Evolutionary conservation across 2,329 filamentous ascomycete species (phyloP).

Genomic region (Zopfia rhizophila): DNA sequence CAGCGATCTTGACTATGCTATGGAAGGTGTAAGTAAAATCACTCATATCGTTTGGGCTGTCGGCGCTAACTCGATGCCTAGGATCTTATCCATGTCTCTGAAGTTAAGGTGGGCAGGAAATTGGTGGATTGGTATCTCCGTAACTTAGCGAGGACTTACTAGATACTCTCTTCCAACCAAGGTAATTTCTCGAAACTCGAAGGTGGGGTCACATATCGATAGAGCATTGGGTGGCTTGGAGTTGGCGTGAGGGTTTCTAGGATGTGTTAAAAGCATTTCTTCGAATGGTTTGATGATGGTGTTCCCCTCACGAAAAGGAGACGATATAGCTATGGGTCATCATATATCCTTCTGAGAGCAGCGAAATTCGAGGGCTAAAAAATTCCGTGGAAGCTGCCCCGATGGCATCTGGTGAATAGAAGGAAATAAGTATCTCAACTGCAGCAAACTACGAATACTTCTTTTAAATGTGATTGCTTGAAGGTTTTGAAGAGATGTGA

Average conservation of each 20-base stretch:
- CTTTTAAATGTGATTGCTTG: background rate
- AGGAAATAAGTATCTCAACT: too few species aligned
- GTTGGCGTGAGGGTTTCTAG: constrained; percentile 39
- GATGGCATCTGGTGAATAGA: too few species aligned
- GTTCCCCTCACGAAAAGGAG: constrained; percentile 18
- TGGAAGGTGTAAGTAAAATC: constrained; percentile 80
- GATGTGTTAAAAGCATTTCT: constrained; percentile 45
- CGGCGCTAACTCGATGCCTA: constrained; percentile 51
- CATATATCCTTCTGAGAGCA: too few species aligned
- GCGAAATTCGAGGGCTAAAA: too few species aligned
- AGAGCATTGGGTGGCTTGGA: constrained; percentile 48
- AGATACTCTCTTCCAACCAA: too few species aligned
- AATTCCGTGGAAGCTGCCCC: too few species aligned
- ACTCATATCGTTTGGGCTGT: background rate
- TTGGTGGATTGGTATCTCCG: constrained; percentile 99
- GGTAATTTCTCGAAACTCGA: too few species aligned
- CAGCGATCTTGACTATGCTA: constrained; percentile 95
- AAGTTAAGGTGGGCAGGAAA: constrained; percentile 97
- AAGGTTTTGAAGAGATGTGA: too few species aligned
- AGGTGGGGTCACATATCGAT: too few species aligned
- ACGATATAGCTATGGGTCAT: constrained; percentile 22
- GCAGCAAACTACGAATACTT: background rate
- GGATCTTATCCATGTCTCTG: constrained; percentile 98
- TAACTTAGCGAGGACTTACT: constrained; percentile 96
- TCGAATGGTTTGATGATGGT: constrained; percentile 10